A percentile compares a stretch with the other conserved stretches of the same genome.
Conservation (phyloP, 2,329 filamentous ascomycete genomes). For the Aspergillus sergii region DNA sequence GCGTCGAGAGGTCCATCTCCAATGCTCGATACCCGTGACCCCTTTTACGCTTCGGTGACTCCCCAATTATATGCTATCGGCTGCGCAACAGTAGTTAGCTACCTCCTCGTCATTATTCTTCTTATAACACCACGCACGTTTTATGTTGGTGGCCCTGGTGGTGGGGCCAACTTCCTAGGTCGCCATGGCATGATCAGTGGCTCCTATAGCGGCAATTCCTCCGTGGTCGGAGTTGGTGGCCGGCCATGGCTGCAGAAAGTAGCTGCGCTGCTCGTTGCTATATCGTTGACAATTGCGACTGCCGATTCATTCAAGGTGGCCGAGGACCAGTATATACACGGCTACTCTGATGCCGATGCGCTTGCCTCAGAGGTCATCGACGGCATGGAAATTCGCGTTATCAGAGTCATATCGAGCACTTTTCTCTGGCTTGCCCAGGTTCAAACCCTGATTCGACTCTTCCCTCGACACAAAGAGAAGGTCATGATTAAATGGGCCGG, state of each 20-base stretch:
- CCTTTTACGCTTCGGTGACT: constrained; percentile 91
- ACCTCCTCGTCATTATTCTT: constrained; percentile 90
- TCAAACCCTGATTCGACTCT: constrained; percentile 91
- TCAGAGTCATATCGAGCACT: constrained; percentile 90
- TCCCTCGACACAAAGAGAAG: constrained; percentile 95
- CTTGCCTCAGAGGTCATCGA: constrained; percentile 80
- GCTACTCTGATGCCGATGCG: constrained; percentile 75
- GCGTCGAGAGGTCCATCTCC: constrained; percentile 45
- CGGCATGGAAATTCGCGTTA: constrained; percentile 83
- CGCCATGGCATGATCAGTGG: constrained; percentile 83
- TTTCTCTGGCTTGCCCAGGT: constrained; percentile 98
- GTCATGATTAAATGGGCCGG: constrained; percentile 99
- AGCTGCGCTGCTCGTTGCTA: constrained; percentile 64
- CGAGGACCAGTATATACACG: constrained; percentile 75
- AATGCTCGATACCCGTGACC: constrained; percentile 72
- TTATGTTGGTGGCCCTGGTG: constrained; percentile 72
- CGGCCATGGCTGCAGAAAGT: constrained; percentile 89
- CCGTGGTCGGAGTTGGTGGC: constrained; percentile 82
- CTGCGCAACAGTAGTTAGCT: constrained; percentile 86
- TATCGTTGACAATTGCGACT: constrained; percentile 91
- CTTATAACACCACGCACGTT: constrained; percentile 94
- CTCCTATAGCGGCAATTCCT: constrained; percentile 64
- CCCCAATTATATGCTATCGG: constrained; percentile 93
- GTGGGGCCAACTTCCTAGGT: constrained; percentile 72
- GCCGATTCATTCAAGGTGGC: constrained; percentile 87